Percentiles rank a stretch among this genome's conserved stretches.
These are phyloP conservation scores for Calonectria crousiana DNA, from an alignment of 2,329 filamentous ascomycete species.

Conservation along the genomic window DNA sequence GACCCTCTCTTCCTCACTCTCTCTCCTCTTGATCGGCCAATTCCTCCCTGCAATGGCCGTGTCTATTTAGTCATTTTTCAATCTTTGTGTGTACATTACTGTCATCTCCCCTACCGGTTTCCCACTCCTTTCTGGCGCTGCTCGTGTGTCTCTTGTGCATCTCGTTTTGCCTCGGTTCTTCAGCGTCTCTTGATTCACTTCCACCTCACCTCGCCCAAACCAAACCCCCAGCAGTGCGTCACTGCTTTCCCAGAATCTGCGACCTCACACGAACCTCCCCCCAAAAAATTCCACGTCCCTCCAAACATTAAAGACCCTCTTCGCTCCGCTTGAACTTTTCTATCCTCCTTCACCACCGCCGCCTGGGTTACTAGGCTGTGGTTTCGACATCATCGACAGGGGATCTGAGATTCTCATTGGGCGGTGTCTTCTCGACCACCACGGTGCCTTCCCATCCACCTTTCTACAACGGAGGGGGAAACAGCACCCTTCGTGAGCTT, in stretches of 20 bases:
- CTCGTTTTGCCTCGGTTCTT: conserved; percentile 42
- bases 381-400: conserved; percentile 11
- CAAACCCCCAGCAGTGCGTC: conserved; percentile 37
- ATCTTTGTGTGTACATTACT: conserved; percentile 44
- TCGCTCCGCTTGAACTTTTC: conserved; percentile 30
- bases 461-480: conserved; percentile 28
- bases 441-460: conserved; percentile 29
- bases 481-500: conserved; percentile 34
- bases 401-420: conserved; percentile 21
- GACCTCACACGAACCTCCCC: conserved; percentile 28
- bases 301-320: conserved; percentile 14
- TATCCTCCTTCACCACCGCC: conserved; percentile 20
- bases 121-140: conserved; percentile 35
- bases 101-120: conserved; percentile 30
- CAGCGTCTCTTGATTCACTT: conserved; percentile 44
- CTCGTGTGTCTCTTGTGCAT: conserved; percentile 43
- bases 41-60: conserved; percentile 43
- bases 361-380: conserved; percentile 3
- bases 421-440: conserved; percentile 19
- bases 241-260: conserved; percentile 31
- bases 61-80: conserved; percentile 44
- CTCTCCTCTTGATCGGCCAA: conserved; percentile 38
- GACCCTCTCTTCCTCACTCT: conserved; percentile 35
- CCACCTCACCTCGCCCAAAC: conserved; percentile 26
- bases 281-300: conserved; percentile 22